Conservation (phyloP, 2,329 filamentous ascomycete genomes). For the Alternaria dauci region DNA sequence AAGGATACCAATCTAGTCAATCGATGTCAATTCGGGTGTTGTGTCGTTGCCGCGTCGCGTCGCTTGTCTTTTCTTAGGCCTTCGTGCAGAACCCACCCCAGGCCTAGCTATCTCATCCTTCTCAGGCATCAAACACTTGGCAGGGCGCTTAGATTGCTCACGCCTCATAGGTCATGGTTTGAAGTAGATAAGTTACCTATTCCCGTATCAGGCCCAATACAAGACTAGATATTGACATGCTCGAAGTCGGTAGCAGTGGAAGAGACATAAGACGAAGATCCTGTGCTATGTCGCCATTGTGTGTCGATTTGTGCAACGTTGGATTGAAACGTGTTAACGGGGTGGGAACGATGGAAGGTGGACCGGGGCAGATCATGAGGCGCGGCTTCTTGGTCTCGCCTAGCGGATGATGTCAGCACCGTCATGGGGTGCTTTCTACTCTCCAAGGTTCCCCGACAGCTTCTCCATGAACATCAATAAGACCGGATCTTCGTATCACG, state of each 20-base stretch:
- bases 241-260: neutral
- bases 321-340: neutral
- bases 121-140: neutral
- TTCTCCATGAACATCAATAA: neutral
- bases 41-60: neutral
- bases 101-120: neutral
- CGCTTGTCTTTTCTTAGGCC: constrained; percentile 15
- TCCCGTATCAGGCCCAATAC: neutral
- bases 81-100: constrained; percentile 3
- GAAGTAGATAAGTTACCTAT: constrained; percentile 5
- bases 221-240: neutral
- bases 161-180: neutral
- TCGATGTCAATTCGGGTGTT: neutral
- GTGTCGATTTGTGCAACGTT: neutral
- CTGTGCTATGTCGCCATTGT: no score
- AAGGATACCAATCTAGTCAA: neutral
- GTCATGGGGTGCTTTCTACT: neutral
- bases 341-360: neutral
- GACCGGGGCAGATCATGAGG: neutral
- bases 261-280: neutral
- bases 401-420: constrained; percentile 6
- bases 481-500: neutral
- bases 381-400: neutral
- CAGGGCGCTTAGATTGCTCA: neutral
- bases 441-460: neutral